Conservation (phyloP, 176 grass and related monocot species). For the Oryza brachyantha region DNA sequence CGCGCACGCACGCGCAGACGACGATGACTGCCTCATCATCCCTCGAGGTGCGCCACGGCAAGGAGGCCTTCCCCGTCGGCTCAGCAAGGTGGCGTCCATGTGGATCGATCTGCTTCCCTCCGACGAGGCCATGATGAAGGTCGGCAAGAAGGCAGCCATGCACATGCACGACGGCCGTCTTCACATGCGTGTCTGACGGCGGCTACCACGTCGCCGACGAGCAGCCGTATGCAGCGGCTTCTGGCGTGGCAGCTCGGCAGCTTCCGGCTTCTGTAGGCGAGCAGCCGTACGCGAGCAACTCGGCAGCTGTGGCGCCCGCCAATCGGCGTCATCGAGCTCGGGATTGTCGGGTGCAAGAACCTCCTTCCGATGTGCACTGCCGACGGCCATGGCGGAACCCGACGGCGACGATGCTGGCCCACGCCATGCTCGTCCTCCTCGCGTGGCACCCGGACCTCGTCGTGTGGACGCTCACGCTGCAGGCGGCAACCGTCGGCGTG, state of each 20-base stretch:
- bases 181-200: constrained; percentile 82
- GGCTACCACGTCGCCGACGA: constrained; percentile 92
- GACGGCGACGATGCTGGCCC: constrained; percentile 56
- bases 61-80: constrained; percentile 60
- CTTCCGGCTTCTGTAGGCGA: no score
- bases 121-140: constrained; percentile 41
- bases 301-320: constrained; percentile 80
- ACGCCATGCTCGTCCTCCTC: constrained; percentile 71
- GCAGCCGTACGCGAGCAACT: no score
- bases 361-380: constrained; percentile 78
- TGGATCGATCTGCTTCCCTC: constrained; percentile 76
- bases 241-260: constrained; percentile 73
- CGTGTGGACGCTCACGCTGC: constrained; percentile 53
- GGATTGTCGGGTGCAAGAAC: constrained; percentile 68
- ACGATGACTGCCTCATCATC: constrained; percentile 59
- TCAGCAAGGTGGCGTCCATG: constrained; percentile 67
- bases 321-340: constrained; percentile 69
- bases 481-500: constrained; percentile 47
- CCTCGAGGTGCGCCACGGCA: constrained; percentile 76
- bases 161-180: constrained; percentile 53
- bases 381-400: constrained; percentile 76
- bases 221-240: constrained; percentile 63
- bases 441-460: constrained; percentile 88
- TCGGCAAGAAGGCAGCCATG: constrained; percentile 25
- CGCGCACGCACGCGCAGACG: no score